Conservation (phyloP, 345 rosid genomes). For the Boechera divaricarpa region DNA sequence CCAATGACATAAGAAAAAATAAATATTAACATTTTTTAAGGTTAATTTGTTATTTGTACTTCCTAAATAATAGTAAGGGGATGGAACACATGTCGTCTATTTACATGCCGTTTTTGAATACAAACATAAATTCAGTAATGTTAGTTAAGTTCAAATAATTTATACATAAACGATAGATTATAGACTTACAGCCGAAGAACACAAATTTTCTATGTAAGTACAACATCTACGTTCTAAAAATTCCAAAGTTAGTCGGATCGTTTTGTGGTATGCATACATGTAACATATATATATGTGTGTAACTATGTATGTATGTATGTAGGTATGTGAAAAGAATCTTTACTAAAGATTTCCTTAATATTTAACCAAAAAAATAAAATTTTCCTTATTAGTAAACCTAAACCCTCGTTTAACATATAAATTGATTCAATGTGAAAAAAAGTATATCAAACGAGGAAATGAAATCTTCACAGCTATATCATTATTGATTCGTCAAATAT, state of each 20-base stretch:
- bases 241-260: neutral
- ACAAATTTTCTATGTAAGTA: neutral
- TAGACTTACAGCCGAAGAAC: neutral
- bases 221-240: neutral
- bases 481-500: slow-evolving; percentile 9
- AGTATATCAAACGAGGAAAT: neutral
- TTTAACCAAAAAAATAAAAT: neutral
- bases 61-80: too few relatives aligned
- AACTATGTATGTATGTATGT: neutral
- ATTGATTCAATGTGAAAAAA: neutral
- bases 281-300: neutral
- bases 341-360: neutral
- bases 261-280: neutral
- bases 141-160: neutral
- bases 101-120: neutral
- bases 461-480: neutral
- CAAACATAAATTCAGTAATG: neutral
- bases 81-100: slow-evolving; percentile 1
- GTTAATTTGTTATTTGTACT: too few relatives aligned
- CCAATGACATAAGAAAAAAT: too few relatives aligned
- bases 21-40: too few relatives aligned
- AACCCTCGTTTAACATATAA: neutral
- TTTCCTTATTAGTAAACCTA: too few relatives aligned
- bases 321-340: neutral
- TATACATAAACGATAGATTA: neutral